Base-by-base conservation (phyloP, 306 rosid genomes). In the Sophora flavescens region DNA sequence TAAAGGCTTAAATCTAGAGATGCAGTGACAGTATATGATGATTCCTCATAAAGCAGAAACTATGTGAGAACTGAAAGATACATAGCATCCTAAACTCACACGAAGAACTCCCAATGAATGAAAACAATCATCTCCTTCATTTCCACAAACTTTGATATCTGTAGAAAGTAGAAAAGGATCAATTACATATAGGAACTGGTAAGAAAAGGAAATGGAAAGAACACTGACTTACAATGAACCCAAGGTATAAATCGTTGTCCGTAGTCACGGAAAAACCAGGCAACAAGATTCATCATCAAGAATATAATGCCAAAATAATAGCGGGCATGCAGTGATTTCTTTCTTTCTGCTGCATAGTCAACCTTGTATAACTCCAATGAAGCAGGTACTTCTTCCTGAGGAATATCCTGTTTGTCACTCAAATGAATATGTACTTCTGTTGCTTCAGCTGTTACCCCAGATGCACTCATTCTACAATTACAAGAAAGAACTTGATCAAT, bases 221-320 rank as follows among this genome's bases (percentile, higher is more conserved):
- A 41, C 12, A 62, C 26, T 51, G 33, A 70, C 92, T 77, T 87
- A 91, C 97, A 87, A 14, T 77, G 91, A 59, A 86, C 70, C 80
- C 89, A 83, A 76, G 89, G 91, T 16, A 83, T 32, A 71, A 84
- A 13, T 57, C 72, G 56, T 83, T 89, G 96, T n/a, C 90, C 96
- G 77, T 93, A 93, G 78, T 93, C 98, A 54, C 98, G 91, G 76
- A 91, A 79, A 86, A 93, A 86, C 97, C 97, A 93, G 54, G 98
- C 93, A 47, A 84, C 83, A 28, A 89, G 90, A 78, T 91, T 93
- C 74, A 83, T 80, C 6, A 88, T 59, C 32, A 93, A 80, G 89
- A 93, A 93, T 74, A 91, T 67, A 60, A 77, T 41, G 72, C 93
- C 89, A 56, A 84, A 93, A 32, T 64, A 60, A 77, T 89, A 93